Evolutionary conservation across 1,284 basidiomycete genomes (phyloP), one percentile per base, ranked within the genome.

Genomic region (Rhodotorula sp.): DNA sequence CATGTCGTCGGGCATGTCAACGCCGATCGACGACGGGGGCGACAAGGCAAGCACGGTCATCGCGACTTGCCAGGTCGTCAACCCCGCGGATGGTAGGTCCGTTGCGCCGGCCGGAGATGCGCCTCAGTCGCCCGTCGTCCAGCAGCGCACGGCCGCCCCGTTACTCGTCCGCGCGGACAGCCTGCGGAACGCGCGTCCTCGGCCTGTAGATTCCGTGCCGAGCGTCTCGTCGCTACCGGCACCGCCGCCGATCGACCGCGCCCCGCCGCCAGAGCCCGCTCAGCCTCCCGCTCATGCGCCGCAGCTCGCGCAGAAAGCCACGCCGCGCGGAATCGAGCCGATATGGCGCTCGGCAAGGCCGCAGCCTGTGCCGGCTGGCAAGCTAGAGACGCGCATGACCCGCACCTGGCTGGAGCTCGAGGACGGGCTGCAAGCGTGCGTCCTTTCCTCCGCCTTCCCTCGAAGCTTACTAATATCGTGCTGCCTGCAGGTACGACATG

Each of bases 321-420:
- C 29, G 6, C 36, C 17, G 4, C 36, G 36, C 36, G 13, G 10
- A 3, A 37, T 22, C 13, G 27, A 29, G 25, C 60, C 60, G 1
- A 19, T 61, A 27, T 61, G 34, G 27, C 29, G 60, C 22, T 25
- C 22, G 22, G 39, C 51, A 36, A 32, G 10, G 17, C 44, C 29
- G 9, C 3, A 19, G 46, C 0, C 48, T 64, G 9, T 59, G 57
- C 9, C 61, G 58, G 51, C 17, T 15, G 57, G n/a, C n/a, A n/a
- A 19, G n/a, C 57, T 29, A 0, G 68, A 71, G 37, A 66, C 70
- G 55, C 63, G 63, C 41, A 65, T 76, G 67, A 69, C 59, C 25
- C 64, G 53, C 10, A 68, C 65, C 4, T 76, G 75, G 75, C 27
- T 74, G 29, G 61, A 68, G 1, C 2, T 76, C 6, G 75, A 76